Evolutionary conservation across 1,139 yeast genomes (phyloP).

Genomic region (Hemisphaericaspora xylofermentans): DNA sequence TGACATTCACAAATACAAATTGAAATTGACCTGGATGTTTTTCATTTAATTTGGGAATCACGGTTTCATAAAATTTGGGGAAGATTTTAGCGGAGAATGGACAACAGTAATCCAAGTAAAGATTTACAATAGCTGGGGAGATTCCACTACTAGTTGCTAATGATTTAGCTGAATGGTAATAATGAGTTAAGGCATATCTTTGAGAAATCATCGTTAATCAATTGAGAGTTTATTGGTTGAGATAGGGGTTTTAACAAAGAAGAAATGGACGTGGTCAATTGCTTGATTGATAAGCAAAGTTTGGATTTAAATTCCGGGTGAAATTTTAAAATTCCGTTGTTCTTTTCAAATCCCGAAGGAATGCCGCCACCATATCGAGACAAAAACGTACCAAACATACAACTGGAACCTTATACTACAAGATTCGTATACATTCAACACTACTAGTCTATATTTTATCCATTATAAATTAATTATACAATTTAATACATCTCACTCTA

Average conservation of each 20-base stretch:
- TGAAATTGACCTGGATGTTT: constrained; percentile 53
- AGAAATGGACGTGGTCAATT: neutral
- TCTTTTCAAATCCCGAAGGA: too few species aligned
- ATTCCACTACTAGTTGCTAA: constrained; percentile 15
- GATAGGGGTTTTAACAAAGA: neutral
- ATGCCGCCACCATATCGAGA: too few species aligned
- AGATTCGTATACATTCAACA: too few species aligned
- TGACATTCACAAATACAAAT: constrained; percentile 61
- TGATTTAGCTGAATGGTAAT: constrained; percentile 26
- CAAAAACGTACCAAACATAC: too few species aligned
- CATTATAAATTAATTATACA: too few species aligned
- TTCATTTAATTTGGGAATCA: constrained; percentile 53
- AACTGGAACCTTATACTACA: too few species aligned
- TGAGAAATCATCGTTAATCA: constrained; percentile 37
- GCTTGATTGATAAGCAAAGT: too few species aligned
- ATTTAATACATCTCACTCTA: too few species aligned
- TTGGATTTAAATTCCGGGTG: too few species aligned
- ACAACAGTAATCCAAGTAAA: constrained; percentile 79
- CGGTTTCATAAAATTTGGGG: constrained; percentile 49
- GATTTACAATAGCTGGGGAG: constrained; percentile 37
- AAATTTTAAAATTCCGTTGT: too few species aligned
- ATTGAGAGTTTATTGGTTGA: neutral
- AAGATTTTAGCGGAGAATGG: constrained; percentile 70
- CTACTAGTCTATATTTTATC: too few species aligned
- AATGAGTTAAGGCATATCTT: constrained; percentile 40